phyloP scores from a whole-genome alignment of 768 basidiomycete species.

The Rhodotorula kratochvilovae region DNA sequence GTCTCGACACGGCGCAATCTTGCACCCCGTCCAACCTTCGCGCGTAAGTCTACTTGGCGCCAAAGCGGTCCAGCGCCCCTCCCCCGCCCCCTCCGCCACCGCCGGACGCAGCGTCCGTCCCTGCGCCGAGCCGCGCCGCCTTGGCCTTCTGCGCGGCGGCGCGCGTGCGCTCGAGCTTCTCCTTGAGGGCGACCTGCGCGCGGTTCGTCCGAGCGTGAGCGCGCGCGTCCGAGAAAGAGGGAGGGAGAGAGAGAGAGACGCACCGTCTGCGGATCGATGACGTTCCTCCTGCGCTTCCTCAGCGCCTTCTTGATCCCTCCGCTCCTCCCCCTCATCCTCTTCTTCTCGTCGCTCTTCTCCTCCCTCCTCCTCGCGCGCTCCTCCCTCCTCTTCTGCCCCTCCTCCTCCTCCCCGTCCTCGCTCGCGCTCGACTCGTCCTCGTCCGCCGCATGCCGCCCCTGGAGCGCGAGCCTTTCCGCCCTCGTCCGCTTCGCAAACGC shows the following conservation, averaged over 20 bases:
- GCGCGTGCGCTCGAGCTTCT: conserved; percentile 56
- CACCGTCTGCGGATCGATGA: conserved; percentile 69
- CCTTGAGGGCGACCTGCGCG: conserved; percentile 55
- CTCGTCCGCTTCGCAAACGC: conserved; percentile 72
- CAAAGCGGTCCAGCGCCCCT: conserved; percentile 52
- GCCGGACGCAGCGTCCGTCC: too few species aligned
- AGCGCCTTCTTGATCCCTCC: conserved; percentile 64
- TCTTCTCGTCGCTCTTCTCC: conserved; percentile 56
- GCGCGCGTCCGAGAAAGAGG: neutral
- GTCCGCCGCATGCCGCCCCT: conserved; percentile 45
- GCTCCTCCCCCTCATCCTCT: conserved; percentile 78
- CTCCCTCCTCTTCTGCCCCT: conserved; percentile 42
- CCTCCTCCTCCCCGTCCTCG: conserved; percentile 48
- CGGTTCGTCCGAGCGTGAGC: neutral
- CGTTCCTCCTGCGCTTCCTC: conserved; percentile 89
- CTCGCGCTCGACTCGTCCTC: conserved; percentile 48
- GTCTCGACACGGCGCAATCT: too few species aligned
- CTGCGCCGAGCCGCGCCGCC: conserved; percentile 15
- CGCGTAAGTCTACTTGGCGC: neutral
- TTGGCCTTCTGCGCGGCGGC: conserved; percentile 41
- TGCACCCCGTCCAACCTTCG: neutral
- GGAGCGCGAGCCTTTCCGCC: conserved; percentile 61
- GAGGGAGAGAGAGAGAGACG: conserved; percentile 33
- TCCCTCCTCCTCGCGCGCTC: conserved; percentile 23
- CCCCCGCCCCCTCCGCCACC: conserved; percentile 42